These are phyloP conservation scores for Blastomyces parvus DNA, from an alignment of 2,329 filamentous ascomycete species.

Conservation along the genomic window DNA sequence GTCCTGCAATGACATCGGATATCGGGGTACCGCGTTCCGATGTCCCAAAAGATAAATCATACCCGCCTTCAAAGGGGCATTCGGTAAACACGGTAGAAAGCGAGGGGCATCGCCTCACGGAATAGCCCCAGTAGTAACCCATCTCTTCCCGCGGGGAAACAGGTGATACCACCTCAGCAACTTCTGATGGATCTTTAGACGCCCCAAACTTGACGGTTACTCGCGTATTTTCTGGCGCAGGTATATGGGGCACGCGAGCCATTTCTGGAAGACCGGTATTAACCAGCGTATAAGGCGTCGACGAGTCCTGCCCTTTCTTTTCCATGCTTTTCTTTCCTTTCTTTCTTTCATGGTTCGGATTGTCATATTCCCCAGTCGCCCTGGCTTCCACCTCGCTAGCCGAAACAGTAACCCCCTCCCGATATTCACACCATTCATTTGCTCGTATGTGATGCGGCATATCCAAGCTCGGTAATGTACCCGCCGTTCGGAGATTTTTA, in stretches of 20 bases:
- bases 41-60: constrained; percentile 74
- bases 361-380: not conserved
- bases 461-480: constrained; percentile 65
- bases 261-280: constrained; percentile 42
- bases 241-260: constrained; percentile 45
- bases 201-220: constrained; percentile 60
- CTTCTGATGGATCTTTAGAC: constrained; percentile 24
- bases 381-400: constrained; percentile 29
- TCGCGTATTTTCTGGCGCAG: constrained; percentile 59
- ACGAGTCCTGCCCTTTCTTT: constrained; percentile 31
- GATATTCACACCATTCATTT: constrained; percentile 68
- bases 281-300: constrained; percentile 30
- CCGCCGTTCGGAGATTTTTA: constrained; percentile 64
- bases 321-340: constrained; percentile 11
- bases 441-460: constrained; percentile 74
- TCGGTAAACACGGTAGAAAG: constrained; percentile 70
- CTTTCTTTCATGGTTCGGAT: not conserved
- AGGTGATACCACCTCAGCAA: constrained; percentile 56
- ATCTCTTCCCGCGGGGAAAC: constrained; percentile 59
- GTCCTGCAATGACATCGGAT: constrained; percentile 32
- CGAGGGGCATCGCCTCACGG: constrained; percentile 54
- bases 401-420: constrained; percentile 61
- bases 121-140: constrained; percentile 83
- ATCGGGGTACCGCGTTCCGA: constrained; percentile 60
- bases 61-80: constrained; percentile 63